These are phyloP conservation scores for Handroanthus guayacan DNA, from an alignment of 257 asterid species.

Conservation along the genomic window DNA sequence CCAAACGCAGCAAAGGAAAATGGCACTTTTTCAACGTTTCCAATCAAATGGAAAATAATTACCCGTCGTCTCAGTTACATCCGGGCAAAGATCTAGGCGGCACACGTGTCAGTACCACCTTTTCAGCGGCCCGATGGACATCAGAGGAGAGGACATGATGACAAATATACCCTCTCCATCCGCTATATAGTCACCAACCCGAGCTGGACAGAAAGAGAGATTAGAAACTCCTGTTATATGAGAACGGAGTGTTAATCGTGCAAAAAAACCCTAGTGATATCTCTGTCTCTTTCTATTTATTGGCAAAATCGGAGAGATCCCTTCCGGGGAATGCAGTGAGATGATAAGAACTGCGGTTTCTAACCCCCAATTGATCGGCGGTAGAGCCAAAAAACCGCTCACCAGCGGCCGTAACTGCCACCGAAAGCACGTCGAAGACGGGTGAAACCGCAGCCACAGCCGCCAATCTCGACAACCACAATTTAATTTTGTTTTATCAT, in stretches of 20 bases:
- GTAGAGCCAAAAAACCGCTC: slow-evolving; percentile 45
- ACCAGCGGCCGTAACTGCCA: slow-evolving; percentile 74
- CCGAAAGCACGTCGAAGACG: slow-evolving; percentile 91
- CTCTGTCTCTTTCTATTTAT: neutral
- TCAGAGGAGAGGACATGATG: neutral
- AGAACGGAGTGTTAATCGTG: neutral
- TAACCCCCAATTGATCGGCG: slow-evolving; percentile 53
- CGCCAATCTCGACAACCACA: neutral
- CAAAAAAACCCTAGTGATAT: neutral
- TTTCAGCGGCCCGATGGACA: slow-evolving; percentile 30
- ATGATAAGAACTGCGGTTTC: slow-evolving; percentile 55
- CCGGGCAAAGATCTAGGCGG: slow-evolving; percentile 18
- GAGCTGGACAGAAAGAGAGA: neutral
- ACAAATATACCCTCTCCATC: slow-evolving; percentile 34
- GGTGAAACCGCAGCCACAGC: slow-evolving; percentile 49
- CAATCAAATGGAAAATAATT: neutral
- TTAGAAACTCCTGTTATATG: neutral
- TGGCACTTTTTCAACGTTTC: neutral
- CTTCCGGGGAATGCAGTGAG: slow-evolving; percentile 82
- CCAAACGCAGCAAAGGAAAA: neutral
- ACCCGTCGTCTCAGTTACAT: neutral
- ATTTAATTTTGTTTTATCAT: neutral
- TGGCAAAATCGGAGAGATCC: slow-evolving; percentile 6
- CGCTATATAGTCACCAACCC: slow-evolving; percentile 23
- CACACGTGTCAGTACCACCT: neutral